Percentiles rank a stretch among this genome's conserved stretches.
Evolutionary conservation across 129 eudicot species (phyloP).

Genomic region (Tagetes patula): DNA sequence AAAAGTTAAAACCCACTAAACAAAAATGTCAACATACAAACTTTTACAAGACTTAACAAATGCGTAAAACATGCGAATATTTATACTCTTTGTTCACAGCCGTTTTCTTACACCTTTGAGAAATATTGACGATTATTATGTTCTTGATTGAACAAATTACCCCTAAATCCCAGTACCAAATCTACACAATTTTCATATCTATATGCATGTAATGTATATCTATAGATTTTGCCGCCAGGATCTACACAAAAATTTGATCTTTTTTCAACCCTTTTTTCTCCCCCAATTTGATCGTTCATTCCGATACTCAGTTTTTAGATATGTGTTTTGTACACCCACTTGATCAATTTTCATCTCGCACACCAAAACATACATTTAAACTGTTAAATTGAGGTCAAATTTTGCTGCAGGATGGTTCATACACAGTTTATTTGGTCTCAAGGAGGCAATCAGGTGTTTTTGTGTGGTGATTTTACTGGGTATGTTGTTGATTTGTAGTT

Average conservation of each 20-base stretch:
- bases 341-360: slow-evolving; percentile 5
- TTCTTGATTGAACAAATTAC: slow-evolving; percentile 11
- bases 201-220: slow-evolving; percentile 22
- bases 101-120: slow-evolving; percentile 26
- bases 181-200: not conserved
- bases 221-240: slow-evolving; percentile 35
- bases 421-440: slow-evolving; percentile 46
- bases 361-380: slow-evolving; percentile 7
- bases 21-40: too few species aligned
- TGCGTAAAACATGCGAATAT: slow-evolving; percentile 1
- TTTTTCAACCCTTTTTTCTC: slow-evolving; percentile 20
- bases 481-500: slow-evolving; percentile 20
- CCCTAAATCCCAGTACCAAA: slow-evolving; percentile 18
- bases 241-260: slow-evolving; percentile 32
- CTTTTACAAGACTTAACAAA: too few species aligned
- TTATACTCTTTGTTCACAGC: slow-evolving; percentile 1
- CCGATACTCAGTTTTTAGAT: slow-evolving; percentile 7
- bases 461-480: slow-evolving; percentile 52
- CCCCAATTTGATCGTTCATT: slow-evolving; percentile 20
- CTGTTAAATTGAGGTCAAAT: slow-evolving; percentile 22
- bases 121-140: slow-evolving; percentile 28
- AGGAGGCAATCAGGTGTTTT: slow-evolving; percentile 49
- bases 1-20: too few species aligned
- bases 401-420: slow-evolving; percentile 28
- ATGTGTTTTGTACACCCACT: slow-evolving; percentile 21